Conservation (phyloP, 2,329 filamentous ascomycete species). For the Fusarium armeniacum region DNA sequence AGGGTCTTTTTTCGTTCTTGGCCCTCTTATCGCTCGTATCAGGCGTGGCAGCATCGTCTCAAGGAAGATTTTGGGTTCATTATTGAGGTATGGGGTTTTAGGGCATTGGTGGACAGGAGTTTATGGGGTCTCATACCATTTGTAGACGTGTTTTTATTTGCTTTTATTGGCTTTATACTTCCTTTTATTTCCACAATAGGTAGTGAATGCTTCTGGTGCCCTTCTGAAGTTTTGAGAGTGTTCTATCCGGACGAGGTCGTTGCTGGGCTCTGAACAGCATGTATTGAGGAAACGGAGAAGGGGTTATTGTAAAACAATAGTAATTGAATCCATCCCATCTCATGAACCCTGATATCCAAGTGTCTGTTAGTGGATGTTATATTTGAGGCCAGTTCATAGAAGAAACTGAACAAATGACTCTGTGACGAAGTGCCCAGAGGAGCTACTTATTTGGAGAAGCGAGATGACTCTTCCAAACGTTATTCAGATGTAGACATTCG, state of each 20-base stretch:
- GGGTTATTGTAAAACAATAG: slow-evolving; percentile 4
- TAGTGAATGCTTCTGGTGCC: slow-evolving; percentile 39
- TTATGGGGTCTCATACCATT: slow-evolving; percentile 46
- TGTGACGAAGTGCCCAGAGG: too few relatives aligned
- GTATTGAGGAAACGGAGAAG: slow-evolving; percentile 17
- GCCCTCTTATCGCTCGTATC: slow-evolving; percentile 20
- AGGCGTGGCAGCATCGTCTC: slow-evolving; percentile 22
- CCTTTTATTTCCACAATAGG: slow-evolving; percentile 35
- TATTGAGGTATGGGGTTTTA: slow-evolving; percentile 40
- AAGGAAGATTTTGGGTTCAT: slow-evolving; percentile 37
- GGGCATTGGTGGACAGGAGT: slow-evolving; percentile 45
- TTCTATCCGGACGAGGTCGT: slow-evolving; percentile 12
- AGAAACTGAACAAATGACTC: slow-evolving; percentile 13
- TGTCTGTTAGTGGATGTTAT: slow-evolving; percentile 17
- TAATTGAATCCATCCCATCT: slow-evolving; percentile 10
- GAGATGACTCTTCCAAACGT: too few relatives aligned
- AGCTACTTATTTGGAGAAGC: too few relatives aligned
- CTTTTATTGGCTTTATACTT: slow-evolving; percentile 30
- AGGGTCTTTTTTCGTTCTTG: slow-evolving; percentile 17
- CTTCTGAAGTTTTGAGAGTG: slow-evolving; percentile 20
- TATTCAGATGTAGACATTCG: too few relatives aligned
- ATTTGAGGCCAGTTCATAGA: slow-evolving; percentile 18
- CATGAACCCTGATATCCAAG: slow-evolving; percentile 2
- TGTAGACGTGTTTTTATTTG: slow-evolving; percentile 46
- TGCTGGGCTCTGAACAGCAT: slow-evolving; percentile 7